Percentiles rank a stretch among this genome's conserved stretches.
phyloP scores from a whole-genome alignment of 805 yeast species.

The Saccharomycopsis fermentans region DNA sequence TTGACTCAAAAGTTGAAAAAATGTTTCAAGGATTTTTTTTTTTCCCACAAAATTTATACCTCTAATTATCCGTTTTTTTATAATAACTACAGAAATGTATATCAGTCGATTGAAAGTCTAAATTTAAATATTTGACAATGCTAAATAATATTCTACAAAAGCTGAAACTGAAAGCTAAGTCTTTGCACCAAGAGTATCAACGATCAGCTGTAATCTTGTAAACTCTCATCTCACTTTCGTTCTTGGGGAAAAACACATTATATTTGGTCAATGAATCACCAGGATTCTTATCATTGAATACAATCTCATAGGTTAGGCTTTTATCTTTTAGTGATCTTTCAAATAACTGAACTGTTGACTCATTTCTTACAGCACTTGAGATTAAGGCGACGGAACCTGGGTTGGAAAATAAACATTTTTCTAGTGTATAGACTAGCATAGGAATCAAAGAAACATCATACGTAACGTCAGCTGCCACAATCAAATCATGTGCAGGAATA shows the following conservation, averaged over 20 bases:
- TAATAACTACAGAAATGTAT: too few species aligned
- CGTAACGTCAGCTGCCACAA: conserved; percentile 83
- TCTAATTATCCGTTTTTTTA: too few species aligned
- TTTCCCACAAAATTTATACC: too few species aligned
- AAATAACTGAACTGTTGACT: conserved; percentile 28
- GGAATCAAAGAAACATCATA: conserved; percentile 60
- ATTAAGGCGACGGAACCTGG: conserved; percentile 30
- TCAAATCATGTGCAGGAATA: conserved; percentile 35
- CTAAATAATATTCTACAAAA: too few species aligned
- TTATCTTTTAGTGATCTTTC: not conserved
- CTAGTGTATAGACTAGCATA: conserved; percentile 34
- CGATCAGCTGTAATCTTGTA: not conserved
- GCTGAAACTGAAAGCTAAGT: too few species aligned
- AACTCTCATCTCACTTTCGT: conserved; percentile 6
- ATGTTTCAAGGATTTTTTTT: too few species aligned
- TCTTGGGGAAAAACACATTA: not conserved
- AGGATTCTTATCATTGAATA: not conserved
- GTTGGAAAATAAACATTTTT: conserved; percentile 4
- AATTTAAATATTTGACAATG: too few species aligned
- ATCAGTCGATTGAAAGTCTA: too few species aligned
- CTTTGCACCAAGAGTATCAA: too few species aligned
- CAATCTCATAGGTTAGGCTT: not conserved
- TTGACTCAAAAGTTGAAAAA: too few species aligned
- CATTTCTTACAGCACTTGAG: conserved; percentile 71
- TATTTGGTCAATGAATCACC: not conserved